These are phyloP conservation scores for Sideroxylon spinosum DNA, from an alignment of 179 eudicot genomes.

Conservation along the genomic window DNA sequence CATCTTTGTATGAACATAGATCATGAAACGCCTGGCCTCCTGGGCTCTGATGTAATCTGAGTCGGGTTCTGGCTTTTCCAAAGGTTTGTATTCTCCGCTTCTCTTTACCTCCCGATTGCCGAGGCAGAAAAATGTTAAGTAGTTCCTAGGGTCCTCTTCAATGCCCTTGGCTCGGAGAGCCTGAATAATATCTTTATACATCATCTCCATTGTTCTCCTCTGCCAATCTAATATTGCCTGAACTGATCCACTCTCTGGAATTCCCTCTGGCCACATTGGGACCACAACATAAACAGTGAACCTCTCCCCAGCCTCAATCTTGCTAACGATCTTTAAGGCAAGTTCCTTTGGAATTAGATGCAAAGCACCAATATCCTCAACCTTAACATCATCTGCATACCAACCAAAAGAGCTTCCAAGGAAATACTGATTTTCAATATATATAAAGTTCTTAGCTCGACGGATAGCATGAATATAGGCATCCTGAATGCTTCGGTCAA, in stretches of 20 bases:
- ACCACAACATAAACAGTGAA: slow-evolving; percentile 67
- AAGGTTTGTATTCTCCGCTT: slow-evolving; percentile 59
- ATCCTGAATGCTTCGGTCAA: slow-evolving; percentile 75
- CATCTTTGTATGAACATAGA: slow-evolving; percentile 88
- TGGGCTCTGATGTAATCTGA: slow-evolving; percentile 60
- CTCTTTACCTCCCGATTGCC: slow-evolving; percentile 66
- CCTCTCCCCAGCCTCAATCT: slow-evolving; percentile 72
- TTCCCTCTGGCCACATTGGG: slow-evolving; percentile 94
- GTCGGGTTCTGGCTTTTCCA: slow-evolving; percentile 56
- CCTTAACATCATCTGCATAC: slow-evolving; percentile 37
- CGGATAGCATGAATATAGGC: slow-evolving; percentile 75
- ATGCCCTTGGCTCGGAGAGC: slow-evolving; percentile 63
- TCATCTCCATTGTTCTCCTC: slow-evolving; percentile 79
- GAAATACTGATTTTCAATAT: slow-evolving; percentile 77
- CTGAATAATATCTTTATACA: slow-evolving; percentile 60
- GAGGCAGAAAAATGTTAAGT: slow-evolving; percentile 63
- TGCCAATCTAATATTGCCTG: slow-evolving; percentile 87
- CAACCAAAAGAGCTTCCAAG: slow-evolving; percentile 65
- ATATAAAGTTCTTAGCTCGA: slow-evolving; percentile 64
- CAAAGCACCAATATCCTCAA: slow-evolving; percentile 49
- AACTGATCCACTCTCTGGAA: slow-evolving; percentile 66
- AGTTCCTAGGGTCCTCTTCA: slow-evolving; percentile 51
- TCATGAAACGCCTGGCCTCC: slow-evolving; percentile 71
- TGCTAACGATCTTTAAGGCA: slow-evolving; percentile 60
- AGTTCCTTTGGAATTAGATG: slow-evolving; percentile 75